Percentiles rank a stretch among this genome's conserved stretches.
Conservation (phyloP, 345 rosid genomes). For the Hibiscus mutabilis region DNA sequence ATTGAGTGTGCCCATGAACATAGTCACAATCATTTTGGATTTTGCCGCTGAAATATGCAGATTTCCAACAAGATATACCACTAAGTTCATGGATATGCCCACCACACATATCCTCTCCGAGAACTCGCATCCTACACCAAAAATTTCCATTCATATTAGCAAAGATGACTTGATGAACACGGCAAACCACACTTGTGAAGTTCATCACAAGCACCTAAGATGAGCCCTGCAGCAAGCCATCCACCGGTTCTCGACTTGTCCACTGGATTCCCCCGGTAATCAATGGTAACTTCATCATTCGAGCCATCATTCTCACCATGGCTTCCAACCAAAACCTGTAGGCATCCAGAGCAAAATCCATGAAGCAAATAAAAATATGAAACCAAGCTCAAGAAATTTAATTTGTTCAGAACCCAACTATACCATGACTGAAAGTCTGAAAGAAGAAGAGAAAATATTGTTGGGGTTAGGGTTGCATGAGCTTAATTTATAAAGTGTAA, state of each 20-base stretch:
- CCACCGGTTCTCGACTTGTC: conserved; percentile 82
- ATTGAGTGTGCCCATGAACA: conserved; percentile 89
- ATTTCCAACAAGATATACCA: conserved; percentile 73
- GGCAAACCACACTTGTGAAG: background rate
- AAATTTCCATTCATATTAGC: background rate
- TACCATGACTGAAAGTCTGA: background rate
- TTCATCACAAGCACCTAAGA: conserved; percentile 43
- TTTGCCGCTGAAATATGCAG: conserved; percentile 71
- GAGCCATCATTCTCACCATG: conserved; percentile 37
- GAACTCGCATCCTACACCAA: conserved; percentile 62
- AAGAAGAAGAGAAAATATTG: background rate
- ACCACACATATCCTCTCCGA: conserved; percentile 87
- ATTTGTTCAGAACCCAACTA: background rate
- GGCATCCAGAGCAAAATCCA: background rate
- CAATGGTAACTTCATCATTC: conserved; percentile 28
- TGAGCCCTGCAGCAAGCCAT: conserved; percentile 89
- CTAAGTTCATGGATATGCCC: conserved; percentile 89
- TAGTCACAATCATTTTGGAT: conserved; percentile 78
- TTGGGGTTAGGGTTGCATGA: background rate
- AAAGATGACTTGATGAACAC: background rate
- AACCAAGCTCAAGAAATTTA: background rate
- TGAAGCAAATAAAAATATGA: background rate
- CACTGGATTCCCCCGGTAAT: conserved; percentile 56
- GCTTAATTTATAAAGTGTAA: background rate
- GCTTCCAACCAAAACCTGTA: conserved; percentile 44